Evolutionary conservation across 306 rosid genomes (phyloP), one percentile per base, ranked within the genome.

Genomic region (Chamaecrista fasciculata): DNA sequence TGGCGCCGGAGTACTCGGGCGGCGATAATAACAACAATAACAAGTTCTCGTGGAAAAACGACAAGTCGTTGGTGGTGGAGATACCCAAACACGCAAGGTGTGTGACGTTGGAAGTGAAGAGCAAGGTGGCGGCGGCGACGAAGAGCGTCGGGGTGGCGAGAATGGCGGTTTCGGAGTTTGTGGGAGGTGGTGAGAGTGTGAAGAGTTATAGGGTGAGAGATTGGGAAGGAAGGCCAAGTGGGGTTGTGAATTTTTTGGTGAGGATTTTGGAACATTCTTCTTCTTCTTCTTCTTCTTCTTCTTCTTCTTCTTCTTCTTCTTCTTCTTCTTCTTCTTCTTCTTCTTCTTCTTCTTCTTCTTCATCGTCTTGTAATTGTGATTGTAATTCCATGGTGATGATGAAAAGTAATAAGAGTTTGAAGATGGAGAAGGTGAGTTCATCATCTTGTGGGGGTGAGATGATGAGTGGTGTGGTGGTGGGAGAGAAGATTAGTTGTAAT

Each of bases 161-260:
- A 31, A 53, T 89, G 9, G 85, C 85, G 23, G 62, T 73, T 1
- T 72, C 90, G 8, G 91, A 89, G 25, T 75, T 89, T 4, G 2
- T 56, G 0, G 87, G 60, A 25, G 89, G 46, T 18, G 82, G 78
- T n/a, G n/a, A n/a, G 0, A 42, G 11, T 4, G 47, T 73, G 14
- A 26, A 83, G 78, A 73, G 93, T 62, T 87, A 89, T 11, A 46
- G 91, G 70, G 53, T 87, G 72, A 77, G 87, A 66, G 83, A 85
- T 3, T 28, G 34, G 16, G 73, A 71, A 12, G 91, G 93, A 0
- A 31, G 67, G 31, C 63, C 63, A 24, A 85, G 73, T 4, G 96
- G 93, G 19, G 60, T 83, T 15, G n/a, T 89, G 1, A 79, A 79
- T 46, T 65, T 87, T 16, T 80, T 87, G 8, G 93, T 86, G 16